These are phyloP conservation scores for Phytophthora syringae DNA, from an alignment of 352 stramenopile genomes.

Conservation along the genomic window DNA sequence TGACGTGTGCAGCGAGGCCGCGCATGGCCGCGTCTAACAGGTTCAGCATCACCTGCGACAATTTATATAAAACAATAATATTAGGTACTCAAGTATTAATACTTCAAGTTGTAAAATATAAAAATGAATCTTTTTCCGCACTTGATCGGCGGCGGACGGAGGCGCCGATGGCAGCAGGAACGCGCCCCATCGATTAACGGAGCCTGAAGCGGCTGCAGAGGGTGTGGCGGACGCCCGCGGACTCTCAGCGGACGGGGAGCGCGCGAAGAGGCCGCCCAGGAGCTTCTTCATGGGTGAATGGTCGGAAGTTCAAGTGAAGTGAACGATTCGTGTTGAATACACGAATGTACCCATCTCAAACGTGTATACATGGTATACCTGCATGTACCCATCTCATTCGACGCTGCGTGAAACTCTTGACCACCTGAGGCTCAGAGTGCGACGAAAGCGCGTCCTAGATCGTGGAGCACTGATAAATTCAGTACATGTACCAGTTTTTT, in stretches of 20 bases:
- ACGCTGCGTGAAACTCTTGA: no score
- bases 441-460: no score
- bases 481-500: no score
- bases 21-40: constrained; percentile 62
- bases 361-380: background rate
- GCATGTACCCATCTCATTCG: constrained; percentile 33
- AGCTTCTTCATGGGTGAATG: constrained; percentile 72
- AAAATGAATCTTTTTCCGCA: no score
- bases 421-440: no score
- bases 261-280: constrained; percentile 62
- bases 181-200: constrained; percentile 18
- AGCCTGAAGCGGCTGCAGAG: background rate
- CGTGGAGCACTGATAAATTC: no score
- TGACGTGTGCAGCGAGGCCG: constrained; percentile 54
- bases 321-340: background rate
- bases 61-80: background rate
- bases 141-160: constrained; percentile 13
- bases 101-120: constrained; percentile 8
- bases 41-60: constrained; percentile 51
- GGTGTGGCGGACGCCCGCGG: constrained; percentile 3
- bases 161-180: constrained; percentile 23
- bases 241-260: constrained; percentile 30
- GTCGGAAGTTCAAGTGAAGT: constrained; percentile 21
- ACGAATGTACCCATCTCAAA: background rate
- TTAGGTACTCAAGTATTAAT: background rate